A percentile compares a stretch with the other conserved stretches of the same genome.
Evolutionary conservation across 1,139 yeast species (phyloP).

Genomic region (Yamadazyma diddensiae): DNA sequence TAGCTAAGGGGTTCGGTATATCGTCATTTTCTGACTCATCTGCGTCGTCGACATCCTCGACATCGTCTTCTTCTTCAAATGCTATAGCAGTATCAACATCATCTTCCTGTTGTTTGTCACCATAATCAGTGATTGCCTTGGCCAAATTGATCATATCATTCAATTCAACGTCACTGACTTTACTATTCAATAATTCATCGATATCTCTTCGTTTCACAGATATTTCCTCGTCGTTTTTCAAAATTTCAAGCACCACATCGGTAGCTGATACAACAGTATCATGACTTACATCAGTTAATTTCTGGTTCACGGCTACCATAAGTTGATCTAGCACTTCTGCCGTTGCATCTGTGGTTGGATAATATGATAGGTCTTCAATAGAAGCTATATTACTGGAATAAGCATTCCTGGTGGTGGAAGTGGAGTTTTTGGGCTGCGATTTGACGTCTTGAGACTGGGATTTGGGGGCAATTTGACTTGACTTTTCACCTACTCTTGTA

Average conservation of each 20-base stretch:
- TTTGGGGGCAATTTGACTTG: not conserved
- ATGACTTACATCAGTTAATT: conserved; percentile 40
- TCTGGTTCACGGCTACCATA: conserved; percentile 25
- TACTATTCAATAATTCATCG: conserved; percentile 42
- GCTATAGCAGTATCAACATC: conserved; percentile 24
- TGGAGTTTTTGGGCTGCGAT: conserved; percentile 4
- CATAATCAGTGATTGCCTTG: conserved; percentile 58
- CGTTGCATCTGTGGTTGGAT: conserved; percentile 13
- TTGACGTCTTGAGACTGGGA: not conserved
- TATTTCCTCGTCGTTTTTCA: conserved; percentile 44
- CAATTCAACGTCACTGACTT: conserved; percentile 46
- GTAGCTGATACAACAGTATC: conserved; percentile 55
- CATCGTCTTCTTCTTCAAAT: conserved; percentile 30
- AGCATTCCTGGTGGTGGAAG: conserved; percentile 2
- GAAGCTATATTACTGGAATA: conserved; percentile 4
- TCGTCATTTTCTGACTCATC: conserved; percentile 19
- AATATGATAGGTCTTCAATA: conserved; percentile 15
- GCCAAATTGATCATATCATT: conserved; percentile 52
- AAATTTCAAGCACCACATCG: conserved; percentile 60
- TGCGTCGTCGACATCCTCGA: conserved; percentile 19
- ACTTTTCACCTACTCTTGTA: too few relatives aligned
- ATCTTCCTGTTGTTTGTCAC: conserved; percentile 24
- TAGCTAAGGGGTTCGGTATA: conserved; percentile 12
- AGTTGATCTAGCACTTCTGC: conserved; percentile 16
- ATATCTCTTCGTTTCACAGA: conserved; percentile 34